A percentile compares a stretch with the other conserved stretches of the same genome.
phyloP scores from a whole-genome alignment of 1,284 basidiomycete species.

The Pseudozyma sp. region DNA sequence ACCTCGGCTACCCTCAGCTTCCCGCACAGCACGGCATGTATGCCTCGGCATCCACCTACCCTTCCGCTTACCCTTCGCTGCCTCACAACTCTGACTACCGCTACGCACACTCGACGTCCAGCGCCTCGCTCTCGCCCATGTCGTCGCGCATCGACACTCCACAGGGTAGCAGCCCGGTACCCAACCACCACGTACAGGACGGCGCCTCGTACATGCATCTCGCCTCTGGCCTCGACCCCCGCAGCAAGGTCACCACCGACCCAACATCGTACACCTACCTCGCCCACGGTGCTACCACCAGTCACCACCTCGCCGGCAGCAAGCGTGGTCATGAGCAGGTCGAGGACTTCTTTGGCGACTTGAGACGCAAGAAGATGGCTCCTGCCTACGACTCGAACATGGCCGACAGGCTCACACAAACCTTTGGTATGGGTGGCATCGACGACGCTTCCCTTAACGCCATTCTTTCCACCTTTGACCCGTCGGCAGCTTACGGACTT shows the following conservation, averaged over 20 bases:
- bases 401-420: slow-evolving; percentile 61
- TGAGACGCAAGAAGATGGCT: slow-evolving; percentile 58
- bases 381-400: slow-evolving; percentile 64
- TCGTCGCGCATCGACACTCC: slow-evolving; percentile 57
- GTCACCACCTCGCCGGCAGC: slow-evolving; percentile 44
- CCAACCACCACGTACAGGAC: slow-evolving; percentile 29
- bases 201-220: slow-evolving; percentile 51
- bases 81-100: slow-evolving; percentile 27
- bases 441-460: slow-evolving; percentile 56
- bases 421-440: slow-evolving; percentile 53
- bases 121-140: slow-evolving; percentile 56
- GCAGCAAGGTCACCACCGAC: slow-evolving; percentile 51
- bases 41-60: slow-evolving; percentile 27
- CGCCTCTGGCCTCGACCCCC: slow-evolving; percentile 31
- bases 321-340: slow-evolving; percentile 61
- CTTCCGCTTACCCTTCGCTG: slow-evolving; percentile 26
- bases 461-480: slow-evolving; percentile 48
- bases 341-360: slow-evolving; percentile 62
- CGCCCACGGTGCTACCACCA: slow-evolving; percentile 51
- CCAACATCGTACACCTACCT: slow-evolving; percentile 60
- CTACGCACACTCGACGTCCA: slow-evolving; percentile 60
- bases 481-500: slow-evolving; percentile 16
- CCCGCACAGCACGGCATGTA: slow-evolving; percentile 40
- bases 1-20: slow-evolving; percentile 33
- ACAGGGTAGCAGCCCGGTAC: slow-evolving; percentile 45